Evolutionary conservation across 495 filamentous ascomycete species (phyloP).

Genomic region (Neurospora sublineolata): DNA sequence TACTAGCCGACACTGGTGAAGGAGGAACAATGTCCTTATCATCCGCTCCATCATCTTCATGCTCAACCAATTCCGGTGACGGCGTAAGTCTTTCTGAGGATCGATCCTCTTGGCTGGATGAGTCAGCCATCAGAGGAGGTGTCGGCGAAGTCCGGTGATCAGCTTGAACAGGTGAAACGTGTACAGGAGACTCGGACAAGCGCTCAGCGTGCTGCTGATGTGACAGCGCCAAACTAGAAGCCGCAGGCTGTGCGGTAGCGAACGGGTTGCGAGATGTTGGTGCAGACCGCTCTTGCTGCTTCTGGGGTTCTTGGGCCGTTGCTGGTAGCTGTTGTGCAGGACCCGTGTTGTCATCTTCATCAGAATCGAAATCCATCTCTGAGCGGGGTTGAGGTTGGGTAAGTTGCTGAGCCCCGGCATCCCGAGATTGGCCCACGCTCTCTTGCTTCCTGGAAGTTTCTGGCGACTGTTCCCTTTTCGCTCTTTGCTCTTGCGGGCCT

Average conservation of each 20-base stretch:
- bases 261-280: constrained; percentile 22
- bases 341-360: constrained; percentile 23
- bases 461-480: constrained; percentile 9
- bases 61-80: constrained; percentile 54
- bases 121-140: constrained; percentile 52
- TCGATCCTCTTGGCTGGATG: constrained; percentile 50
- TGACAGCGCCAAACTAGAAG: constrained; percentile 8
- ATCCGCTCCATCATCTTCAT: constrained; percentile 28
- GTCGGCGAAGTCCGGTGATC: constrained; percentile 26
- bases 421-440: constrained; percentile 18
- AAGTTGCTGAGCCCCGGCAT: constrained; percentile 38
- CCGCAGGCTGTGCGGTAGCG: constrained; percentile 11
- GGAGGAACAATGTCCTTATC: constrained; percentile 34
- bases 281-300: constrained; percentile 1
- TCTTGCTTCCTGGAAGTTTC: constrained; percentile 7
- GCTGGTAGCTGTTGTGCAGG: constrained; percentile 10
- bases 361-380: constrained; percentile 42
- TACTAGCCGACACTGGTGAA: constrained; percentile 29
- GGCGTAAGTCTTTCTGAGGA: constrained; percentile 55
- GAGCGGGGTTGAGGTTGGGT: constrained; percentile 37
- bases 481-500: constrained; percentile 23
- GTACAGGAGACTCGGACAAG: constrained; percentile 67
- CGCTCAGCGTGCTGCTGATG: constrained; percentile 31
- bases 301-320: constrained; percentile 1
- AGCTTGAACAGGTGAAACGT: constrained; percentile 48